Evolutionary conservation across 2,329 filamentous ascomycete genomes (phyloP).

Genomic region (Ophiostoma triangulosporum): DNA sequence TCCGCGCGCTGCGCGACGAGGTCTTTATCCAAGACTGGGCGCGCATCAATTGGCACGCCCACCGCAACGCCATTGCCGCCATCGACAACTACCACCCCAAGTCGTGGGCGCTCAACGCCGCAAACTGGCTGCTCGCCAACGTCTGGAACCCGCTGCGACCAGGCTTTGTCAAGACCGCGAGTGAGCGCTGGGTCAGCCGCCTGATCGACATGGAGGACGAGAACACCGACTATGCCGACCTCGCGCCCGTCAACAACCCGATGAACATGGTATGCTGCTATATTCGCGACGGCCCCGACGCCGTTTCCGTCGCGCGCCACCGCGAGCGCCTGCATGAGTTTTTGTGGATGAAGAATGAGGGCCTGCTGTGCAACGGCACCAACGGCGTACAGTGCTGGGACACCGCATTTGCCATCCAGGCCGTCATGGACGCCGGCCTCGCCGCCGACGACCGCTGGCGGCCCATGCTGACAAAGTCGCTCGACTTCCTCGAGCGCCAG

Average conservation of each 20-base stretch:
- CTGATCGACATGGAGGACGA: slow-evolving; percentile 82
- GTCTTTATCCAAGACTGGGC: slow-evolving; percentile 69
- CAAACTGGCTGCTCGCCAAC: slow-evolving; percentile 67
- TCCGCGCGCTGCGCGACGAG: slow-evolving; percentile 61
- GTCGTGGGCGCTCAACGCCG: slow-evolving; percentile 62
- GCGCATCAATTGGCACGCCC: slow-evolving; percentile 59
- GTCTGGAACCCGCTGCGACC: slow-evolving; percentile 68
- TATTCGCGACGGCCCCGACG: slow-evolving; percentile 66
- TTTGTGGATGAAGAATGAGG: slow-evolving; percentile 82
- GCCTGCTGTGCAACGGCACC: slow-evolving; percentile 89
- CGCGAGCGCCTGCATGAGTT: slow-evolving; percentile 73
- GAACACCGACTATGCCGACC: slow-evolving; percentile 75
- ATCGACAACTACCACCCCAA: slow-evolving; percentile 91
- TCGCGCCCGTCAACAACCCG: slow-evolving; percentile 79
- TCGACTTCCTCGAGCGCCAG: slow-evolving; percentile 78
- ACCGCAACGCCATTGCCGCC: slow-evolving; percentile 71
- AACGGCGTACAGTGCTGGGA: slow-evolving; percentile 99
- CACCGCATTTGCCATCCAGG: slow-evolving; percentile 79
- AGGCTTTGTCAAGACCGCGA: slow-evolving; percentile 49
- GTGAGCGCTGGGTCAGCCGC: slow-evolving; percentile 70
- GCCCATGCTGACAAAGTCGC: slow-evolving; percentile 69
- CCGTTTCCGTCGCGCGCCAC: slow-evolving; percentile 53
- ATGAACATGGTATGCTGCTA: slow-evolving; percentile 87
- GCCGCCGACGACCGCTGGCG: slow-evolving; percentile 64
- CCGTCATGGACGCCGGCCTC: slow-evolving; percentile 64